phyloP scores from a whole-genome alignment of 768 basidiomycete genomes.

The Lentinus brumalis region DNA sequence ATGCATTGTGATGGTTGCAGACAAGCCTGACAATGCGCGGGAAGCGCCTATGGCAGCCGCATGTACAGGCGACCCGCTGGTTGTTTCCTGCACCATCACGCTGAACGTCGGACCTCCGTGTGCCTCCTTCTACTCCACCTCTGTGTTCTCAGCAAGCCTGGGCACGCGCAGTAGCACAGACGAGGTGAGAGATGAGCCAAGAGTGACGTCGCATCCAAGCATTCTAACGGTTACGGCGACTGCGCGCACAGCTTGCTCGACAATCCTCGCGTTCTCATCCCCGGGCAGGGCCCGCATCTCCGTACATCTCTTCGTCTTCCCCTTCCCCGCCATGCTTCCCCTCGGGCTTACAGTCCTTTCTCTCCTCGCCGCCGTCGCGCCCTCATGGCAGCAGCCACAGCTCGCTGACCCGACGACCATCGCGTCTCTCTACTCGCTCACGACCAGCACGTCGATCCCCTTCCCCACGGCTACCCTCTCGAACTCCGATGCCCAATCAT shows the following conservation, averaged over 20 bases:
- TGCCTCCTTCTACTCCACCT: too few relatives aligned
- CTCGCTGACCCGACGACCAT: slow-evolving; percentile 30
- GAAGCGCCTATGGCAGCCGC: too few relatives aligned
- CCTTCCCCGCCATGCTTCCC: slow-evolving; percentile 13
- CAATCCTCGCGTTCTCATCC: neutral
- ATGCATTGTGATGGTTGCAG: too few relatives aligned
- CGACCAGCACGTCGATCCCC: slow-evolving; percentile 62
- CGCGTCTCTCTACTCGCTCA: slow-evolving; percentile 54
- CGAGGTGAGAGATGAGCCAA: too few relatives aligned
- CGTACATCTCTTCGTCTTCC: neutral
- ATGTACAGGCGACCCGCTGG: too few relatives aligned
- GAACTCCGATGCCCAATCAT: slow-evolving; percentile 49
- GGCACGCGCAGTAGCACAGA: too few relatives aligned
- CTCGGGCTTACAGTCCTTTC: slow-evolving; percentile 5
- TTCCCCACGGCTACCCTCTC: slow-evolving; percentile 65
- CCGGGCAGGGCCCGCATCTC: slow-evolving; percentile 16
- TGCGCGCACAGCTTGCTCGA: neutral
- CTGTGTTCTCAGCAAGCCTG: too few relatives aligned
- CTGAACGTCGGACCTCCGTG: too few relatives aligned
- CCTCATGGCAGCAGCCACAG: slow-evolving; percentile 11
- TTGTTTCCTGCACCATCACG: too few relatives aligned
- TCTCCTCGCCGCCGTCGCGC: slow-evolving; percentile 13
- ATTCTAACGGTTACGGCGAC: too few relatives aligned
- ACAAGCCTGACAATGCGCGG: too few relatives aligned
- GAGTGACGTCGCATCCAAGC: too few relatives aligned